A percentile compares a stretch with the other conserved stretches of the same genome.
Evolutionary conservation across 2,329 filamentous ascomycete species (phyloP).

Genomic region (Cladophialophora bantiana): DNA sequence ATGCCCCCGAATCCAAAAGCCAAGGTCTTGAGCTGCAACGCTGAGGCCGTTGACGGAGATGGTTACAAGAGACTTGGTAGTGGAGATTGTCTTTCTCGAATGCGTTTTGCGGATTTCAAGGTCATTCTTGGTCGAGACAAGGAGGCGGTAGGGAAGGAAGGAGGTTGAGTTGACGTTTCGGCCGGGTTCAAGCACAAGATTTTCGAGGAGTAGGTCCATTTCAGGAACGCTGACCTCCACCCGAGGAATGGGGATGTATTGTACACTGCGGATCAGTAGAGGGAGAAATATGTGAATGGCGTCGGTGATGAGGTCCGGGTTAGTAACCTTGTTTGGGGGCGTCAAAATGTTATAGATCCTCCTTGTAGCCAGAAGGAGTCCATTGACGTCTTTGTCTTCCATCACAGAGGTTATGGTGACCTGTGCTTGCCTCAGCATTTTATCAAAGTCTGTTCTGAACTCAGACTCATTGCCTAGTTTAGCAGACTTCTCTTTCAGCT

Average conservation of each 20-base stretch:
- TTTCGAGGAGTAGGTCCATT: constrained; percentile 86
- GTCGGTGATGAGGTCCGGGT: constrained; percentile 76
- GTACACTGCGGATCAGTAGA: constrained; percentile 75
- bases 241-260: constrained; percentile 88
- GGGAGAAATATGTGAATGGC: constrained; percentile 81
- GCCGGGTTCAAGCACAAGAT: constrained; percentile 87
- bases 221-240: constrained; percentile 85
- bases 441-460: constrained; percentile 75
- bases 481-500: constrained; percentile 64
- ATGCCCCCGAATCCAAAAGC: constrained; percentile 86
- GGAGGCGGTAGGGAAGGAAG: constrained; percentile 84
- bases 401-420: constrained; percentile 72
- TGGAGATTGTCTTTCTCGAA: constrained; percentile 69
- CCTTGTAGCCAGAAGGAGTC: constrained; percentile 70
- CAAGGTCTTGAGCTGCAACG: constrained; percentile 82
- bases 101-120: constrained; percentile 81
- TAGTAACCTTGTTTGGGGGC: constrained; percentile 68
- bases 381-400: constrained; percentile 74
- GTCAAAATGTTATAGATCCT: constrained; percentile 74
- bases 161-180: constrained; percentile 83
- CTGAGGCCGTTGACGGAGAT: constrained; percentile 84
- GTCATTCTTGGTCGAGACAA: constrained; percentile 83
- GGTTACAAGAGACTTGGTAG: constrained; percentile 74
- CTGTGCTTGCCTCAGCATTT: constrained; percentile 72
- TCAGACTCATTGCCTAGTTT: constrained; percentile 69